phyloP scores from a whole-genome alignment of 257 asterid species.

The Nicotiana benthamiana region DNA sequence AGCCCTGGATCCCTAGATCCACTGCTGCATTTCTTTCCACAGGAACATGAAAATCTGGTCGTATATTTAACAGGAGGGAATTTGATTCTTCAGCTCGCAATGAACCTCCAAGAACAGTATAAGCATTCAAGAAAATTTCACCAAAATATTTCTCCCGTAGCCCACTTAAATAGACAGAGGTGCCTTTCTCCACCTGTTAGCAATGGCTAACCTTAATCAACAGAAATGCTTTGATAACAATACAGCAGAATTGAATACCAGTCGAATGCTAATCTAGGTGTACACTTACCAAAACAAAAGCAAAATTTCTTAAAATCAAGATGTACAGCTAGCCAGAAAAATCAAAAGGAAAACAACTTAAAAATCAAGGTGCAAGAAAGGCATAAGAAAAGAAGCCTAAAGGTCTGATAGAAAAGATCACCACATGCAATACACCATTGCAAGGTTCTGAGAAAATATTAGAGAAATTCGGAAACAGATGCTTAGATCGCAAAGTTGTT shows the following conservation, averaged over 20 bases:
- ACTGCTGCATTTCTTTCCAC: slow-evolving; percentile 29
- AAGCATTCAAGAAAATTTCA: slow-evolving; percentile 79
- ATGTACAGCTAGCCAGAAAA: not conserved
- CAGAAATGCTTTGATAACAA: slow-evolving; percentile 17
- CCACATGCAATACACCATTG: not conserved
- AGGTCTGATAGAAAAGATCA: not conserved
- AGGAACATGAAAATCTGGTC: slow-evolving; percentile 22
- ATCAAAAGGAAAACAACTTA: not conserved
- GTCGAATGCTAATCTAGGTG: not conserved
- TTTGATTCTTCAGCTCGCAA: slow-evolving; percentile 28
- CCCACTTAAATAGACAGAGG: slow-evolving; percentile 77
- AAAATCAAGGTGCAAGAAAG: not conserved
- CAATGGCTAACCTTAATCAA: slow-evolving; percentile 18
- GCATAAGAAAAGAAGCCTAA: not conserved
- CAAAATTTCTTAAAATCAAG: not conserved
- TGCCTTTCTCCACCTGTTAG: slow-evolving; percentile 85
- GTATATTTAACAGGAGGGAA: slow-evolving; percentile 26
- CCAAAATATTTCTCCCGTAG: slow-evolving; percentile 91
- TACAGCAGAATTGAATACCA: not conserved
- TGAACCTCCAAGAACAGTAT: slow-evolving; percentile 54
- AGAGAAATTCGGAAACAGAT: not conserved
- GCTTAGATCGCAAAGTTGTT: not conserved
- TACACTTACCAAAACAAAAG: not conserved
- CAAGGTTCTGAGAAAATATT: not conserved
- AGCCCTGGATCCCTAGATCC: slow-evolving; percentile 26